Evolutionary conservation across 1,139 yeast species (phyloP).

Genomic region (Lodderomyces theae): DNA sequence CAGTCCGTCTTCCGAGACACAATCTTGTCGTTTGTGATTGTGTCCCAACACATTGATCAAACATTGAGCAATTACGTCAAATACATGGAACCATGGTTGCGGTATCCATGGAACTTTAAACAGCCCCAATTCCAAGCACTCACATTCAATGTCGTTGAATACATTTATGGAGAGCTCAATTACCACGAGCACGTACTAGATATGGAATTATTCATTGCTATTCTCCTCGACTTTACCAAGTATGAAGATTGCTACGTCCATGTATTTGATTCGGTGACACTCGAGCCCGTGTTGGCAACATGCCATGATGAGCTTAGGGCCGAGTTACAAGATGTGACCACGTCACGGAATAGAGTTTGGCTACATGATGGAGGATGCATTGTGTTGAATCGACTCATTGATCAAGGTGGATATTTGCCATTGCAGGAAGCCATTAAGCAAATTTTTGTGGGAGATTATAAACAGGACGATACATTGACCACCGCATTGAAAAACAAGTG

Average conservation of each 20-base stretch:
- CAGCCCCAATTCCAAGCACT: conserved; percentile 9
- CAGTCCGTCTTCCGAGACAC: conserved; percentile 10
- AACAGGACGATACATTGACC: conserved; percentile 19
- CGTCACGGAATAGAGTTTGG: conserved; percentile 45
- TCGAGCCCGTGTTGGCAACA: conserved; percentile 55
- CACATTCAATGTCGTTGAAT: conserved; percentile 15
- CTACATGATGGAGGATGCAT: conserved; percentile 31
- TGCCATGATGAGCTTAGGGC: conserved; percentile 40
- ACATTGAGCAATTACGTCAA: conserved; percentile 7
- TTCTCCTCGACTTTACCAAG: conserved; percentile 36
- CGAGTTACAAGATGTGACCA: conserved; percentile 41
- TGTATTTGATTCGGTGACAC: conserved; percentile 48
- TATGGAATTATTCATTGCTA: conserved; percentile 42
- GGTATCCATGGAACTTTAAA: conserved; percentile 15
- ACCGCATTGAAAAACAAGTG: conserved; percentile 4
- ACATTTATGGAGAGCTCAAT: conserved; percentile 41
- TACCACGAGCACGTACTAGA: conserved; percentile 47
- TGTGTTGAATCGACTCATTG: conserved; percentile 24
- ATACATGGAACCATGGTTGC: conserved; percentile 12
- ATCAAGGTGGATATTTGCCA: conserved; percentile 23
- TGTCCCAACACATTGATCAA: conserved; percentile 9
- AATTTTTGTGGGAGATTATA: conserved; percentile 20
- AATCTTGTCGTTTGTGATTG: conserved; percentile 11
- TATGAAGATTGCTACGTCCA: conserved; percentile 40
- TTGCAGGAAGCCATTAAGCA: conserved; percentile 31